Evolutionary conservation across 2,329 filamentous ascomycete genomes (phyloP).

Genomic region (Xylariaceae sp.): DNA sequence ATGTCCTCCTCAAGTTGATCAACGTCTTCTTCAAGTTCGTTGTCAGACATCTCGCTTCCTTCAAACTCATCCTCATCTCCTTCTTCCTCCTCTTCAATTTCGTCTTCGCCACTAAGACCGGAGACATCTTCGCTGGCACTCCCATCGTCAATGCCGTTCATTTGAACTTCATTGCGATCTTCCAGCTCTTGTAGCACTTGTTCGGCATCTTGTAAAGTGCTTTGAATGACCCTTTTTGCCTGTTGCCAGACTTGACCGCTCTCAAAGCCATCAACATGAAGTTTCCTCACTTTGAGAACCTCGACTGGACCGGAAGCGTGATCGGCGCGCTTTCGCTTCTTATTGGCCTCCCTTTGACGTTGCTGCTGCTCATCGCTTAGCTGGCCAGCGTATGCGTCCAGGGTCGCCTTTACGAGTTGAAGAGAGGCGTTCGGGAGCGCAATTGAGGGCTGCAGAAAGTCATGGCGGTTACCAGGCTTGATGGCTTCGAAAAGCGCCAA

Average conservation of each 20-base stretch:
- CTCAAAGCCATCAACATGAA: slow-evolving; percentile 83
- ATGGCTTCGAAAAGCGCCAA: slow-evolving; percentile 53
- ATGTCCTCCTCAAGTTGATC: slow-evolving; percentile 21
- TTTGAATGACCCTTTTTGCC: slow-evolving; percentile 70
- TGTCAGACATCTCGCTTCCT: slow-evolving; percentile 33
- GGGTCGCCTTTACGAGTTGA: slow-evolving; percentile 69
- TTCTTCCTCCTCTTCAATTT: slow-evolving; percentile 20
- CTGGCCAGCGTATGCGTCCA: slow-evolving; percentile 71
- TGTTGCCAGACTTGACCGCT: slow-evolving; percentile 93
- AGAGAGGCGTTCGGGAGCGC: slow-evolving; percentile 65
- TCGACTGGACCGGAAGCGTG: slow-evolving; percentile 40
- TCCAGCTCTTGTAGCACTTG: slow-evolving; percentile 45
- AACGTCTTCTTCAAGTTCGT: slow-evolving; percentile 31
- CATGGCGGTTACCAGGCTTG: slow-evolving; percentile 56
- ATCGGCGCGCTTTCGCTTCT: slow-evolving; percentile 67
- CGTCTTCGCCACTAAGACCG: slow-evolving; percentile 30
- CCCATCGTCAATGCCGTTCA: slow-evolving; percentile 38
- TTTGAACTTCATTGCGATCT: slow-evolving; percentile 49
- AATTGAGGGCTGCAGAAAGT: slow-evolving; percentile 68
- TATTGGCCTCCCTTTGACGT: slow-evolving; percentile 61
- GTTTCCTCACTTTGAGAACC: slow-evolving; percentile 69
- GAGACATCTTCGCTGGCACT: slow-evolving; percentile 23
- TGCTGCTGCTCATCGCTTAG: slow-evolving; percentile 68
- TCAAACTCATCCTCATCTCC: slow-evolving; percentile 31
- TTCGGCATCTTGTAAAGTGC: slow-evolving; percentile 46